Base-by-base conservation (phyloP, 2,329 filamentous ascomycete genomes). In the Phialocephala sp. region DNA sequence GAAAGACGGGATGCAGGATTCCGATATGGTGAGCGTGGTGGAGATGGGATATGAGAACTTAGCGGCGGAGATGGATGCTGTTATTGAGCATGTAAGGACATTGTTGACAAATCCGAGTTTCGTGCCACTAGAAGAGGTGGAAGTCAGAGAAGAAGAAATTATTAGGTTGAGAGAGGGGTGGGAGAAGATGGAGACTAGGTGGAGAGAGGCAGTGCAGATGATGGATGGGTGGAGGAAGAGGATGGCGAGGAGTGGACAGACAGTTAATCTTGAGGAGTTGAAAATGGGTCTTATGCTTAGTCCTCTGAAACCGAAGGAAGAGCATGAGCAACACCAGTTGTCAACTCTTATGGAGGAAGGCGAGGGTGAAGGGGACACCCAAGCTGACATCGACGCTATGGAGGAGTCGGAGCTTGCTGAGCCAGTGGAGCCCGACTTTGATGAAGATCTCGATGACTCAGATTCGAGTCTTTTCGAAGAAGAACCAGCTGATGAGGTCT, bases 91-190 rank as follows among this genome's bases (percentile, higher is more conserved):
- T 75, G 85, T 99, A 69, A 87, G 91, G 70, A 90, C 86, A 2
- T 87, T 99, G 43, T 83, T 99, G 54, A 97, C 93, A 9, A 98
- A 98, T 74, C 95, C 95, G 1, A 97, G 94, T 2, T 99, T 98
- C 76, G 95, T 97, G 15, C 92, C 94, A 0, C 87, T 98, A 24
- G 95, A 98, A 73, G 95, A 98, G 77, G 93, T 99, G 1, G 90
- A 96, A 74, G 80, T 93, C n/a, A 88, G 94, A 62, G 94, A 99
- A 69, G 91, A 96, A 66, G 94, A 97, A 76, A 98, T 99, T 69
- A 84, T 86, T 60, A 87, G 92, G 60, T 82, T 99, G 57, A 88
- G 92, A 62, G 87, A 91, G 63, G 93, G 94, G 18, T 97, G 94
- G 90, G 91, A 96, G 76, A 93, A 91, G 79, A 97, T 98, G 92